These are phyloP conservation scores for Piromyces finnis DNA, from an alignment of 192 early-diverging fungal species.

Conservation along the genomic window DNA sequence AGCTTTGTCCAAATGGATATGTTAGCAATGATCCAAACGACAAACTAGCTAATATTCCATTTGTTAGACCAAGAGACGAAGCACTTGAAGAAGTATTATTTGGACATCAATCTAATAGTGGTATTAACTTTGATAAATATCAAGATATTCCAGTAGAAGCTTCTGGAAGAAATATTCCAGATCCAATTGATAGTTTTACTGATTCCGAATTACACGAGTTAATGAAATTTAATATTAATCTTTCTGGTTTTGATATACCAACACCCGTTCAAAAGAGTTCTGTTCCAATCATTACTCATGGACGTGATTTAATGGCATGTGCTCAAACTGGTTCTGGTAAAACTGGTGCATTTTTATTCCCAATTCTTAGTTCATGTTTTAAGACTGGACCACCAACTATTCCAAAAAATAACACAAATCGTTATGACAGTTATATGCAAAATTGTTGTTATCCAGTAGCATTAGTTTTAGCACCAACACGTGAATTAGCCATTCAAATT, in stretches of 20 bases:
- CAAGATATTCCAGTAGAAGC: slow-evolving; percentile 96
- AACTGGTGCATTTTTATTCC: slow-evolving; percentile 95
- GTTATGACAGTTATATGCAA: slow-evolving; percentile 16
- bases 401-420: not conserved
- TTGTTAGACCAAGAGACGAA: slow-evolving; percentile 51
- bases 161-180: slow-evolving; percentile 25
- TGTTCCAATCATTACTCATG: slow-evolving; percentile 49
- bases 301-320: slow-evolving; percentile 95
- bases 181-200: slow-evolving; percentile 40
- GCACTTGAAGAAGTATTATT: slow-evolving; percentile 66
- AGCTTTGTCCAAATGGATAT: not conserved
- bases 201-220: slow-evolving; percentile 60
- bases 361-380: slow-evolving; percentile 83
- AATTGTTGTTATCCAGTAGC: slow-evolving; percentile 26
- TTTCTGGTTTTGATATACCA: slow-evolving; percentile 70
- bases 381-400: slow-evolving; percentile 34
- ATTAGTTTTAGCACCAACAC: slow-evolving; percentile 56
- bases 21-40: not conserved
- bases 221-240: slow-evolving; percentile 74
- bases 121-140: slow-evolving; percentile 99
- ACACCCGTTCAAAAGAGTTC: slow-evolving; percentile 95
- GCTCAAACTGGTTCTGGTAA: slow-evolving; percentile 93
- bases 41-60: not conserved
- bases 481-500: slow-evolving; percentile 60
- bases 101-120: slow-evolving; percentile 56